These are phyloP conservation scores for Hypoxylon sp. DNA, from an alignment of 2,329 filamentous ascomycete species.

Conservation along the genomic window DNA sequence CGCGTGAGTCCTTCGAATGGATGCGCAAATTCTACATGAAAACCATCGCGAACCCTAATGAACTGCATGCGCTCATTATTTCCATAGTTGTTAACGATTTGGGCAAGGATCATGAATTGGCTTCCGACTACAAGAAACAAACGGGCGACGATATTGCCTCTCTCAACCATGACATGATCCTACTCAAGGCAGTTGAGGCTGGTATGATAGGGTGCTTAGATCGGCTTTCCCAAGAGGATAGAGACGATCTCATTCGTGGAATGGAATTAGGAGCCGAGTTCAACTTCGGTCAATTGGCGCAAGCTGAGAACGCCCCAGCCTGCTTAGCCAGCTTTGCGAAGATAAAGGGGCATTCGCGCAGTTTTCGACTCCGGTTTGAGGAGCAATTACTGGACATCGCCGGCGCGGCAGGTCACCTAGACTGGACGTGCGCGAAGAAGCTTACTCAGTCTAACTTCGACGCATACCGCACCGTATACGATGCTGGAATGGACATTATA, in stretches of 20 bases:
- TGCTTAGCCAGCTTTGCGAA: constrained; percentile 42
- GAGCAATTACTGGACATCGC: constrained; percentile 51
- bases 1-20: constrained; percentile 43
- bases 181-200: constrained; percentile 43
- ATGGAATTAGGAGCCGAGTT: constrained; percentile 49
- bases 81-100: constrained; percentile 50
- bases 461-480: constrained; percentile 44
- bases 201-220: constrained; percentile 44
- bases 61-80: constrained; percentile 46
- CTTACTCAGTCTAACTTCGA: constrained; percentile 48
- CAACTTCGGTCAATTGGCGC: constrained; percentile 51
- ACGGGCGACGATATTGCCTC: constrained; percentile 36
- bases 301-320: constrained; percentile 49
- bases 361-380: constrained; percentile 48
- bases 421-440: constrained; percentile 44
- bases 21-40: constrained; percentile 40
- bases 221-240: constrained; percentile 36
- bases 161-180: constrained; percentile 46
- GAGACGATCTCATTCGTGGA: constrained; percentile 45
- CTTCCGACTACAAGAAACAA: constrained; percentile 24
- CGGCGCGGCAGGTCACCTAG: constrained; percentile 49
- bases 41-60: constrained; percentile 26
- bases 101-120: constrained; percentile 49
- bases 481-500: constrained; percentile 45
- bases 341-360: constrained; percentile 40